Base-by-base conservation (phyloP, 164 flowering plant genomes). In the Umbellularia californica region DNA sequence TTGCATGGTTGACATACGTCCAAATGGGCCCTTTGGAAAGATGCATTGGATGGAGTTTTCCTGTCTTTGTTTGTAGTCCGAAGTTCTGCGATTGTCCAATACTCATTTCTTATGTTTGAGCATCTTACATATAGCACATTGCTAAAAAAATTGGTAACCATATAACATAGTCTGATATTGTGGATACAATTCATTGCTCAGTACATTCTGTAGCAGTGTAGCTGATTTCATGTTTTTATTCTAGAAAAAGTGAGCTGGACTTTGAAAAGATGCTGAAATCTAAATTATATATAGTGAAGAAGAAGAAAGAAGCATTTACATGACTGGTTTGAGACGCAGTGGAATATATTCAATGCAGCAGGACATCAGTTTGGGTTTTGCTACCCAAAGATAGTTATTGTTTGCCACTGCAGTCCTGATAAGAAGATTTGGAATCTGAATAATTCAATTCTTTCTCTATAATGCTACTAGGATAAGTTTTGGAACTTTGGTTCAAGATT, bases 281-380 rank as follows among this genome's bases (percentile, higher is more conserved):
- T 24, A 13, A 64, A 14, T 64, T 2, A 64, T 23, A 12, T 64
- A 64, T 23, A 25, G 2, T 33, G 13, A 25, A 64, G 30, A 64
- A 64, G 30, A 64, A 19, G n/a, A 60, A 60, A 10, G 67, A 25
- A 22, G 33, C 33, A 22, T 23, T 25, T 25, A 15, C 5, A 67
- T 67, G 69, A 3, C n/a, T 67, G 47, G 17, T 67, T 17, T 67
- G 69, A 67, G 10, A 9, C 11, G 5, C 28, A 28, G 9, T 28
- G 47, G 28, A 67, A 67, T 12, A 28, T 33, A 4, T 30, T 33
- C 50, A 30, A 20, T 30, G 5, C 69, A 3, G 41, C 35, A 11
- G 69, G 69, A 67, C n/a, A 67, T 33, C 41, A 67, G 69, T 28
- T 64, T 64, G 28, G 25, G 67, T 24, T 64, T 64, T 22, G 22